phyloP scores from a whole-genome alignment of 768 basidiomycete species.

The Pisolithus sp. region DNA sequence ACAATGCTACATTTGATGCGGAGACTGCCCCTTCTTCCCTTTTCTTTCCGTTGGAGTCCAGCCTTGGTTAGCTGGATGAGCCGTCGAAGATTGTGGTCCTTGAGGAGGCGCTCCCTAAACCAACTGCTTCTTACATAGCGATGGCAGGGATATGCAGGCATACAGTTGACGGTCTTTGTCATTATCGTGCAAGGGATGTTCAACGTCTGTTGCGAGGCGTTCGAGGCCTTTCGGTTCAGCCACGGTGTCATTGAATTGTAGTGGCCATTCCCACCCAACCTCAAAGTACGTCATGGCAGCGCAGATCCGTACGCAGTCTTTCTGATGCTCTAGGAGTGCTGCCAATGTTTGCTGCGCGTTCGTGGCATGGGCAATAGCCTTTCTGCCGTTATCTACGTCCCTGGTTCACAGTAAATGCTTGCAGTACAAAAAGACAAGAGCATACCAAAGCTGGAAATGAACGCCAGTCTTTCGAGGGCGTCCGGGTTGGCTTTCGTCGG shows the following conservation, averaged over 20 bases:
- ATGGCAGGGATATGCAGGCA: constrained; percentile 23
- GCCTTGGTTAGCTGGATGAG: constrained; percentile 10
- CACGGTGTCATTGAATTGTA: not conserved
- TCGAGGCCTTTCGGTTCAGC: constrained; percentile 2
- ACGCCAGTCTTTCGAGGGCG: constrained; percentile 20
- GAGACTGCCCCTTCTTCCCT: constrained; percentile 9
- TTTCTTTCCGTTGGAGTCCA: constrained; percentile 6
- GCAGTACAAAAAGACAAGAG: not conserved
- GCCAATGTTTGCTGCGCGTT: constrained; percentile 8
- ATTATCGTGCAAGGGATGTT: constrained; percentile 9
- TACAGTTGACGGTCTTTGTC: constrained; percentile 10
- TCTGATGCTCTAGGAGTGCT: constrained; percentile 9
- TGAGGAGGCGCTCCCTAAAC: constrained; percentile 10
- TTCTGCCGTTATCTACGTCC: constrained; percentile 13
- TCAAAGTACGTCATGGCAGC: constrained; percentile 22
- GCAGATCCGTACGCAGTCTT: constrained; percentile 17
- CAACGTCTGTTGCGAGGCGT: constrained; percentile 6
- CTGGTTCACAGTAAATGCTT: not conserved
- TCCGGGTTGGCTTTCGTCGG: constrained; percentile 11
- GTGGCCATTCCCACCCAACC: constrained; percentile 17
- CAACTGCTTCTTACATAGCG: constrained; percentile 19
- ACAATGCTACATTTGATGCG: constrained; percentile 13
- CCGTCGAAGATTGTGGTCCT: constrained; percentile 11
- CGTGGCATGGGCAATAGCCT: not conserved
- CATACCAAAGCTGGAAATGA: constrained; percentile 26